Conservation (phyloP, 192 early-diverging fungal species). For the Chytriomyces hyalinus region DNA sequence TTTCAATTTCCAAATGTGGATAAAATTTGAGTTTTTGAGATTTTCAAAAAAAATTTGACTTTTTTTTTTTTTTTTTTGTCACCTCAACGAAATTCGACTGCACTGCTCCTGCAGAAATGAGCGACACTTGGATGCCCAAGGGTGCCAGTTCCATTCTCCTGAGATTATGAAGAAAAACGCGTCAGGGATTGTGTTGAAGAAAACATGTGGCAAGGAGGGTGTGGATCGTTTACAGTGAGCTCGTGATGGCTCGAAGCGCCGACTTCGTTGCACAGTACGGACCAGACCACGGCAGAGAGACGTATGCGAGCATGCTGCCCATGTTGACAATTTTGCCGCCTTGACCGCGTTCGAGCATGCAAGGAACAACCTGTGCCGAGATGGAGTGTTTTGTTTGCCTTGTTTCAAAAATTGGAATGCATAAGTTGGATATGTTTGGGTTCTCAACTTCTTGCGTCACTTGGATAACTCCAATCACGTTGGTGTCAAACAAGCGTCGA, state of each 20-base stretch:
- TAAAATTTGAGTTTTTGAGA: not conserved
- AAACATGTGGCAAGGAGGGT: not conserved
- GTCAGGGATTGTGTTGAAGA: not conserved
- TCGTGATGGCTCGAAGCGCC: constrained; percentile 31
- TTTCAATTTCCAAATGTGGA: not conserved
- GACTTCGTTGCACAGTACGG: constrained; percentile 34
- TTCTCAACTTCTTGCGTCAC: constrained; percentile 29
- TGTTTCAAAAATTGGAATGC: too few relatives aligned
- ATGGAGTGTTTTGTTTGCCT: too few relatives aligned
- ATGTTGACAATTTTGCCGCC: constrained; percentile 16
- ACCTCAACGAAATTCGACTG: constrained; percentile 19
- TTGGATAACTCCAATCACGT: constrained; percentile 25
- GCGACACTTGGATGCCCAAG: constrained; percentile 29
- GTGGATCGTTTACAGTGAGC: not conserved
- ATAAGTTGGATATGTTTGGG: too few relatives aligned
- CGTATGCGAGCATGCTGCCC: constrained; percentile 40
- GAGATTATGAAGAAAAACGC: not conserved
- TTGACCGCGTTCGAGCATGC: constrained; percentile 21
- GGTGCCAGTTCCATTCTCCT: constrained; percentile 38
- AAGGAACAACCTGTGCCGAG: constrained; percentile 20
- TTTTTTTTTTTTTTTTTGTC: not conserved
- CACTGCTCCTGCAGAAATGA: constrained; percentile 32
- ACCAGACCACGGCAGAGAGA: constrained; percentile 32
- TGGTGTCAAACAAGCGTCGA: constrained; percentile 29
- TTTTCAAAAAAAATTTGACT: not conserved